These are phyloP conservation scores for Aspergillus avenaceus DNA, from an alignment of 495 filamentous ascomycete genomes.

Conservation along the genomic window DNA sequence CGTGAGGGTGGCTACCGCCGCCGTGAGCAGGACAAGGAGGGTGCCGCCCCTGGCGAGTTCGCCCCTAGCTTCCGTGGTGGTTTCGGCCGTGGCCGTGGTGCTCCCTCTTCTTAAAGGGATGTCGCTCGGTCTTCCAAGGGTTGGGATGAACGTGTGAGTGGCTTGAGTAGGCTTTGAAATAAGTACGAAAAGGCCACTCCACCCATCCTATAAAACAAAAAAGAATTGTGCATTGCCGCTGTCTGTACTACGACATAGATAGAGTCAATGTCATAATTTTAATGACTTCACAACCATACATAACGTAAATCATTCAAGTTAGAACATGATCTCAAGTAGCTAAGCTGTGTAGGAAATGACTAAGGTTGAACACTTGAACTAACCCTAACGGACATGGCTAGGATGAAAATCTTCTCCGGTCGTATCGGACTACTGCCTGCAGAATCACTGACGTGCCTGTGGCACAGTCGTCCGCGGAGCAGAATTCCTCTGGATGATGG, in stretches of 20 bases:
- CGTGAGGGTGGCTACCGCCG: constrained; percentile 93
- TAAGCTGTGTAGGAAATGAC: too few relatives aligned
- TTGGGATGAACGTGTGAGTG: constrained; percentile 20
- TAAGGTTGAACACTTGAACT: too few relatives aligned
- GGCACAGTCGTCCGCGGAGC: constrained; percentile 57
- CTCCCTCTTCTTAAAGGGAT: constrained; percentile 58
- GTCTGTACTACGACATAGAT: constrained; percentile 28
- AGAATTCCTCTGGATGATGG: constrained; percentile 62
- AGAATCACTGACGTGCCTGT: constrained; percentile 59
- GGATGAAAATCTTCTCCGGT: constrained; percentile 39
- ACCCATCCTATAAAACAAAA: constrained; percentile 27
- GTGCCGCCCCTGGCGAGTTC: constrained; percentile 91
- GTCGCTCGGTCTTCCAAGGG: constrained; percentile 38
- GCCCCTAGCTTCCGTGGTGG: constrained; percentile 94
- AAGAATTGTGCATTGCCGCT: constrained; percentile 23
- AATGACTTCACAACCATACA: constrained; percentile 25
- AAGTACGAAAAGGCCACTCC: constrained; percentile 27
- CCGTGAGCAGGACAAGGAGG: constrained; percentile 88
- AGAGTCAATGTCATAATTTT: constrained; percentile 30
- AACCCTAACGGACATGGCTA: too few relatives aligned
- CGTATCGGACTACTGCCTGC: constrained; percentile 58
- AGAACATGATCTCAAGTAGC: too few relatives aligned
- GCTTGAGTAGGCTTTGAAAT: constrained; percentile 26
- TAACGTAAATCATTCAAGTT: too few relatives aligned
- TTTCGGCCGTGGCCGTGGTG: constrained; percentile 85